Base-by-base conservation (phyloP, 768 basidiomycete genomes). In the Panus rudis region DNA sequence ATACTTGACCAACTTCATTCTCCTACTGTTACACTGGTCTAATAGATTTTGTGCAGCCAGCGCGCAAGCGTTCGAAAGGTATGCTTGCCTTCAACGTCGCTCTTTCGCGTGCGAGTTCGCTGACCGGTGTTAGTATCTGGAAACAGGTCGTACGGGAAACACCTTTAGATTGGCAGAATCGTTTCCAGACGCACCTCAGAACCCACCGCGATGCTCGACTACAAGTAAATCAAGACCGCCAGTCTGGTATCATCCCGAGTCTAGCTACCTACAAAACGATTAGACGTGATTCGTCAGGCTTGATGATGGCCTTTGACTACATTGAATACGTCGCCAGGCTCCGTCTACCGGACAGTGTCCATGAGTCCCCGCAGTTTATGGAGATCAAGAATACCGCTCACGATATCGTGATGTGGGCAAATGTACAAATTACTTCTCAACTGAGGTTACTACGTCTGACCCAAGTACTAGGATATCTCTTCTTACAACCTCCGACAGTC, bases 281-380 rank as follows among this genome's bases (percentile, higher is more conserved):
- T 13, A 60, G 74, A 33, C 65, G 73, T n/a, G 64, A 75, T 21
- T 60, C 70, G 43, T 70, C 70, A 34, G 79, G 79, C 4, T 54
- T 70, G 12, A 58, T 62, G 30, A 63, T 82, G 57, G 56, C 74
- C 6, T 64, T 82, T 37, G 69, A 70, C 47, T 60, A 83, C 46
- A 62, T 79, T 26, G 70, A 79, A 47, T 63, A 77, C 43, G 64
- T 72, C 0, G 73, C 72, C 33, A 72, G 73, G n/a, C 54, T 75
- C 21, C 43, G 48, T 17, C 38, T 73, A 1, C 64, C 70, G 0
- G 63, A 66, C 10, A 47, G 55, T 16, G 52, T 55, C 3, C 47
- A 52, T 16, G 55, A 55, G 11, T 49, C 56, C 13, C 52, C 58
- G 7, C 42, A 52, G n/a, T 44, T 75, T 12, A 44, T 41, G 19